Evolutionary conservation across 768 basidiomycete species (phyloP).

Genomic region (Auriscalpium orientale): DNA sequence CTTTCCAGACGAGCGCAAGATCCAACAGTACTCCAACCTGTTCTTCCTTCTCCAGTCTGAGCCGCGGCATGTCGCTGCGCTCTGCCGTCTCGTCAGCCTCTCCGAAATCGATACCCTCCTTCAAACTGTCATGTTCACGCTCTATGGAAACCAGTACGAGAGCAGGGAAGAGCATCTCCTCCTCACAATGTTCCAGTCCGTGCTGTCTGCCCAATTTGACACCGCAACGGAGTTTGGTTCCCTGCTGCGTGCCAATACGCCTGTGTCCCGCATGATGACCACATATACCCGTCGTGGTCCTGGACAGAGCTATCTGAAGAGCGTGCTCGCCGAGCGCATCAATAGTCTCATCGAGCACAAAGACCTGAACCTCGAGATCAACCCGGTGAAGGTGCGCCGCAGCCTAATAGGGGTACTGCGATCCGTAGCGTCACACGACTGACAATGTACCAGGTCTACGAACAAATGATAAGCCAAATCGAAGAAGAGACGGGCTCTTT

Average conservation of each 20-base stretch:
- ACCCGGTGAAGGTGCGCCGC: conserved; percentile 81
- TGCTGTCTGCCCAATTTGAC: conserved; percentile 97
- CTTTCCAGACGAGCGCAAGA: conserved; percentile 89
- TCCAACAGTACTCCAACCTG: conserved; percentile 95
- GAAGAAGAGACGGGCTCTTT: conserved; percentile 94
- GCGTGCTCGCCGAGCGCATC: conserved; percentile 94
- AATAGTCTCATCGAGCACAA: conserved; percentile 99
- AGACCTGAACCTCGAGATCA: conserved; percentile 98
- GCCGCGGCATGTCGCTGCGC: conserved; percentile 91
- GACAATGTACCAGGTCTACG: conserved; percentile 72
- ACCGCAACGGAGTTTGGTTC: conserved; percentile 99
- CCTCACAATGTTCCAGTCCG: conserved; percentile 99
- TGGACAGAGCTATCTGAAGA: conserved; percentile 97
- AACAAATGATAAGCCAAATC: conserved; percentile 99
- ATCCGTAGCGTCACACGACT: neutral
- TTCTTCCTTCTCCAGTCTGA: conserved; percentile 99
- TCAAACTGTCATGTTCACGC: conserved; percentile 99
- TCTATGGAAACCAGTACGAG: conserved; percentile 99
- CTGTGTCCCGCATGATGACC: conserved; percentile 99
- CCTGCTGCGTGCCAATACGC: conserved; percentile 94
- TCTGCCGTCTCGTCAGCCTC: conserved; percentile 93
- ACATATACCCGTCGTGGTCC: conserved; percentile 98
- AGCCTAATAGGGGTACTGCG: neutral
- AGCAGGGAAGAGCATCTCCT: conserved; percentile 96
- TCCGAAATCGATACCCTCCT: conserved; percentile 98